Base-by-base conservation (phyloP, 495 filamentous ascomycete species). In the Daldinia grandis region DNA sequence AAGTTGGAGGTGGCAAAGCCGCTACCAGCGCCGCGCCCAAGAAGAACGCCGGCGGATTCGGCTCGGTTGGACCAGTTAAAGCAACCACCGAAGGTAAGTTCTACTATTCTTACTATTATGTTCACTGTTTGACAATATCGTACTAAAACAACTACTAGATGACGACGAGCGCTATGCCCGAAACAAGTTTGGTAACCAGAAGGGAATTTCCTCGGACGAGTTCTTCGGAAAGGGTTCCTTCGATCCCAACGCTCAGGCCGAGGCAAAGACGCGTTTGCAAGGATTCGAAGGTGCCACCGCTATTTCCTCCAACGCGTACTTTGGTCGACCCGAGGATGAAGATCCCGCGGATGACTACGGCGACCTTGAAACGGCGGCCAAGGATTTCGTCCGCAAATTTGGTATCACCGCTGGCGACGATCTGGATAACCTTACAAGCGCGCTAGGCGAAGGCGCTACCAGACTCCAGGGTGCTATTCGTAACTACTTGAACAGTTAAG, bases 281-380 rank as follows among this genome's bases (percentile, higher is more conserved):
- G 90, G 93, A 21, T 99, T 99, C 76, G 95, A 98, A 77, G 92
- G 95, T 50, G 95, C 95, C 10, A 90, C 90, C 9, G 80, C 93
- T 56, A 99, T 99, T 78, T 97, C 93, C 10, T 95, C 92, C 56
- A 98, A 98, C 81, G 90, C 91, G 64, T 99, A 98, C 83, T 99
- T 99, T 79, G 95, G 95, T 60, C 91, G 94, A 31, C 90, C 93
- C 8, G 88, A 90, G 60, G 87, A 89, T 4, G 93, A 97, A 55
- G 90, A 89, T 30, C 68, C 81, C 24, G 80, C 75, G 0, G 89
- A 89, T 28, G 91, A 93, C 35, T 96, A 97, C 67, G 92, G 93
- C 15, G 93, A 97, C 74, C 79, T 99, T 62, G 95, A 99, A 79
- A 84, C 79, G n/a, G 93, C 93, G 0, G 95, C 95, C 24, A 95